Percentiles rank a stretch among this genome's conserved stretches.
Conservation (phyloP, 129 eudicot genomes). For the Flaveria ramosissima region DNA sequence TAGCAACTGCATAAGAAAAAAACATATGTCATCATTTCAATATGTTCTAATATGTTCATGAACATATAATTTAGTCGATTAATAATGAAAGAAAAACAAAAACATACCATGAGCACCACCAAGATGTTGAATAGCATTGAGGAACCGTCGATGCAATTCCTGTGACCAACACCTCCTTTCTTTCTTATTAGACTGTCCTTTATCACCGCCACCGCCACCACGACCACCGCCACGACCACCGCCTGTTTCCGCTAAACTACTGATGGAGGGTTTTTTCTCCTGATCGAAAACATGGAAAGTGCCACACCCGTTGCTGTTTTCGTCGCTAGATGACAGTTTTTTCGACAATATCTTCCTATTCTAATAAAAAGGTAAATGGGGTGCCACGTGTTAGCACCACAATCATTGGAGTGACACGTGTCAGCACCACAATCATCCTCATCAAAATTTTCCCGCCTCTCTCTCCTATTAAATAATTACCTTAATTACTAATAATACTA, state of each 20-base stretch:
- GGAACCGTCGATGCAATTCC: conserved; percentile 74
- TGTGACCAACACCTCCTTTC: conserved; percentile 91
- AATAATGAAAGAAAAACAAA: neutral
- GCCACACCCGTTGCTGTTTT: too few species aligned
- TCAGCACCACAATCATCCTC: too few species aligned
- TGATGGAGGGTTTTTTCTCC: too few species aligned
- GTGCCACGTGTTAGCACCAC: too few species aligned
- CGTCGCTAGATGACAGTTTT: conserved; percentile 11
- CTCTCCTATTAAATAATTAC: too few species aligned
- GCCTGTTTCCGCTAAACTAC: too few species aligned
- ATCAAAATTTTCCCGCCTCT: too few species aligned
- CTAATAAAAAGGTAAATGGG: too few species aligned
- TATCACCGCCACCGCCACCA: conserved; percentile 46
- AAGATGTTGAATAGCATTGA: conserved; percentile 90
- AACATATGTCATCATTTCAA: neutral
- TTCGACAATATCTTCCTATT: conserved; percentile 45
- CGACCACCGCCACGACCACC: conserved; percentile 34
- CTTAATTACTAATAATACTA: too few species aligned
- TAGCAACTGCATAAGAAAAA: conserved; percentile 66
- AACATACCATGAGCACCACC: conserved; percentile 88
- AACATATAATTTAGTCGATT: neutral
- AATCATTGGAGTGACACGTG: too few species aligned
- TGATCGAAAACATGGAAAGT: too few species aligned
- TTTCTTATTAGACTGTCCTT: conserved; percentile 56
- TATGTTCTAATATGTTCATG: neutral